phyloP scores from a whole-genome alignment of 495 filamentous ascomycete genomes.

The Penicillium dipodomyicola region DNA sequence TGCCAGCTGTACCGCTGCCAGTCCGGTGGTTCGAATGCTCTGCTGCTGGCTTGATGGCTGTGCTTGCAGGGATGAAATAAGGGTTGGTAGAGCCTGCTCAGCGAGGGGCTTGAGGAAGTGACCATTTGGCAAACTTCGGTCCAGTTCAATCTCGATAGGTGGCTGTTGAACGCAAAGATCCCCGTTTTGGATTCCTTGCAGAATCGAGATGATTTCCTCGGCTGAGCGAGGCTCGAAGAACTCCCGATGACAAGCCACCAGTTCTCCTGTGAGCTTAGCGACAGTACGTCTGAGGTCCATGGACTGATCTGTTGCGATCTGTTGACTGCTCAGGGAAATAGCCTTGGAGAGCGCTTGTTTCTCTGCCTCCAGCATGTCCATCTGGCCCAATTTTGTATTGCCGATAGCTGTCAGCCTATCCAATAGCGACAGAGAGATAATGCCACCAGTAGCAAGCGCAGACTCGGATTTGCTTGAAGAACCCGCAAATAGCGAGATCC shows the following conservation, averaged over 20 bases:
- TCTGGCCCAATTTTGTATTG: slow-evolving; percentile 56
- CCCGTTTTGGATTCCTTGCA: slow-evolving; percentile 27
- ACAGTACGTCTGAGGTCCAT: slow-evolving; percentile 47
- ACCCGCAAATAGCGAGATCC: slow-evolving; percentile 38
- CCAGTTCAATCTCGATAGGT: slow-evolving; percentile 19
- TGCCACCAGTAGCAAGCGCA: slow-evolving; percentile 48
- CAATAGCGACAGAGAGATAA: slow-evolving; percentile 55
- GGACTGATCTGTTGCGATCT: slow-evolving; percentile 48
- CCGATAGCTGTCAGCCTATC: slow-evolving; percentile 53
- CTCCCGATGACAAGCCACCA: slow-evolving; percentile 45
- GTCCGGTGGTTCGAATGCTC: slow-evolving; percentile 25
- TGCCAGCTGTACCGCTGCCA: slow-evolving; percentile 40
- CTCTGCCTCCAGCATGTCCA: slow-evolving; percentile 65
- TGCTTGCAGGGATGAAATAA: slow-evolving; percentile 29
- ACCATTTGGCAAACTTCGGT: slow-evolving; percentile 23
- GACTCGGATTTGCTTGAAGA: slow-evolving; percentile 25
- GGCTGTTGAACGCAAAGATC: slow-evolving; percentile 13
- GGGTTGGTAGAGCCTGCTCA: slow-evolving; percentile 32
- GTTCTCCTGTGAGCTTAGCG: slow-evolving; percentile 47
- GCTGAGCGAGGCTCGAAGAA: slow-evolving; percentile 35
- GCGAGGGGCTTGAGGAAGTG: slow-evolving; percentile 41
- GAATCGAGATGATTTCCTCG: slow-evolving; percentile 24
- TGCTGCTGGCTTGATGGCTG: slow-evolving; percentile 14
- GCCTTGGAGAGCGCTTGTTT: slow-evolving; percentile 58
- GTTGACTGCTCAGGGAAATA: slow-evolving; percentile 45